Evolutionary conservation across 352 stramenopile genomes (phyloP), one percentile per base, ranked within the genome.

Genomic region (Phytophthora ramorum): DNA sequence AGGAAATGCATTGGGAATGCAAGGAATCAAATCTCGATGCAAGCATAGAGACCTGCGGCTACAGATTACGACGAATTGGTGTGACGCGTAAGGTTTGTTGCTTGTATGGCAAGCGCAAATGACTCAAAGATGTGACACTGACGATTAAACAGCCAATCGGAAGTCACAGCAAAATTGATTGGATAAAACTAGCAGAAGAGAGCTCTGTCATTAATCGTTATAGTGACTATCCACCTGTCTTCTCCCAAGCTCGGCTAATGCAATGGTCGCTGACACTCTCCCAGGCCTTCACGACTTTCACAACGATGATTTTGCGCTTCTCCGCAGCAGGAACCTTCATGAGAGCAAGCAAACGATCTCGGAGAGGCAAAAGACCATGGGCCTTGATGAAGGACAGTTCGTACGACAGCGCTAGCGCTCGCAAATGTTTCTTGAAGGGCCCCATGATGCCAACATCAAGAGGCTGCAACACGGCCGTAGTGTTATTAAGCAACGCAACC

Each of bases 361-460:
- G 35, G 2, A 75, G 67, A 13, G 55, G 55, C n/a, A 49, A 13
- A 1, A 37, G 13, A n/a, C 12, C 0, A 4, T 40, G 5, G 8
- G 14, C 17, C n/a, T 37, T 43, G 6, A 60, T 37, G 7, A n/a
- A 14, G 0, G 61, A 54, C 7, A 75, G 30, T 45, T 43, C 60
- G 51, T 2, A 35, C 16, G 0, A 66, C 60, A 71, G 40, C 5
- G 51, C 35, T 13, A 59, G 40, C 7, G 38, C 13, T 9, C 60
- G 51, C 2, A 78, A 30, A n/a, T 64, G 30, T 22, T 56, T 48
- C 59, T 77, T 77, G 28, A 77, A 73, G 6, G 69, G 57, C 3
- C 50, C 69, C 61, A 78, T 70, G 3, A 75, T 40, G 0, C 60
- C 64, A 71, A 75, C 60, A 37, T 69, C 65, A 8, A 78, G 63